A percentile compares a stretch with the other conserved stretches of the same genome.
Conservation (phyloP, 164 flowering plant species). For the Umbilicus rupestris region DNA sequence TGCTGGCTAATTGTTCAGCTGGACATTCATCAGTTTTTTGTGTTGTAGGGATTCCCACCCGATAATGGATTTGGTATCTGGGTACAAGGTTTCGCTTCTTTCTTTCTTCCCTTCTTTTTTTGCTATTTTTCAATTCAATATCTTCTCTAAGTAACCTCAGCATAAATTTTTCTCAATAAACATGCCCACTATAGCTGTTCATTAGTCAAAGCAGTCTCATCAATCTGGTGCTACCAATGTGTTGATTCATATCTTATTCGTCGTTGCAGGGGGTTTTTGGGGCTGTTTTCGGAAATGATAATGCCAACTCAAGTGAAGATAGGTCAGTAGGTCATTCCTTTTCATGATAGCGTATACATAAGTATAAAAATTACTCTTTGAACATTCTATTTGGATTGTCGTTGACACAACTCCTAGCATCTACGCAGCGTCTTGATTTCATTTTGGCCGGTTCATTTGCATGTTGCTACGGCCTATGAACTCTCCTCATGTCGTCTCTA, state of each 20-base stretch:
- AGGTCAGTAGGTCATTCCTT: conserved; percentile 33
- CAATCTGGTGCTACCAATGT: neutral
- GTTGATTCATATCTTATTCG: neutral
- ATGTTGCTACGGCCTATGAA: neutral
- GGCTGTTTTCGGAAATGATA: conserved; percentile 79
- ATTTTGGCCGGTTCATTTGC: neutral
- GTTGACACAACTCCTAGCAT: neutral
- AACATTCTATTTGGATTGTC: neutral
- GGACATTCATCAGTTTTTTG: neutral
- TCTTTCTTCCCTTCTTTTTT: neutral
- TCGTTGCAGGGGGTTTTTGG: conserved; percentile 79
- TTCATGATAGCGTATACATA: neutral
- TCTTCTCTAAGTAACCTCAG: neutral
- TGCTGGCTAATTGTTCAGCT: neutral
- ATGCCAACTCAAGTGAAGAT: conserved; percentile 61
- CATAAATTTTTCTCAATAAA: too few species aligned
- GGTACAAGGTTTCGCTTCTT: conserved; percentile 34
- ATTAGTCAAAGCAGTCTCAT: too few species aligned
- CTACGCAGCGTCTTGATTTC: neutral
- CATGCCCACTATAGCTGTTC: too few species aligned
- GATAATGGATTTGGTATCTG: conserved; percentile 51
- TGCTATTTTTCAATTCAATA: neutral
- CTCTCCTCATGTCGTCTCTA: neutral
- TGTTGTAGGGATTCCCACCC: conserved; percentile 4
- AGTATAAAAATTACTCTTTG: neutral